Percentiles rank a stretch among this genome's conserved stretches.
These are phyloP conservation scores for Hygrophorus russula DNA, from an alignment of 768 basidiomycete species.

Conservation along the genomic window DNA sequence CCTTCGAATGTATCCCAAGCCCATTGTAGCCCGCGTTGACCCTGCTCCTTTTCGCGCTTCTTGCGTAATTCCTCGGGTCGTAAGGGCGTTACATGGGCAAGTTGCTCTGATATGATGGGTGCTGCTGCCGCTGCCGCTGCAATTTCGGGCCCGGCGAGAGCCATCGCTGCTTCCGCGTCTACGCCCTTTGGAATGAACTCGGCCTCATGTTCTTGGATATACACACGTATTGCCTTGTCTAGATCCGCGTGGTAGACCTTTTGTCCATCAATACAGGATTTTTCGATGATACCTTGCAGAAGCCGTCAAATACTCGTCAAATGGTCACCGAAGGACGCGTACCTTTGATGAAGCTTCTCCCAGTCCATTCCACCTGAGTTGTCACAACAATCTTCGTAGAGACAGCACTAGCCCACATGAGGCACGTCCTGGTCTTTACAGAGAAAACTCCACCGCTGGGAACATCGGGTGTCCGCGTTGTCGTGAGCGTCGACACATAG, in stretches of 20 bases:
- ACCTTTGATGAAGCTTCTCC: constrained; percentile 95
- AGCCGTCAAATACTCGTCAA: neutral
- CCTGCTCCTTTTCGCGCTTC: constrained; percentile 56
- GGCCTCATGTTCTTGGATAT: constrained; percentile 80
- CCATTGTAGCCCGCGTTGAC: constrained; percentile 72
- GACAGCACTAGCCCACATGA: constrained; percentile 84
- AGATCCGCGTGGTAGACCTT: constrained; percentile 77
- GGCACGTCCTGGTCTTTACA: constrained; percentile 89
- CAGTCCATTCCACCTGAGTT: constrained; percentile 92
- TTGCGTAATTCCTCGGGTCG: constrained; percentile 31
- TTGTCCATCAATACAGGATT: constrained; percentile 85
- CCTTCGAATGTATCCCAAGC: constrained; percentile 81
- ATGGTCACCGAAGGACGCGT: neutral
- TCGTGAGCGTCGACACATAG: constrained; percentile 74
- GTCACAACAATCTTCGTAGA: constrained; percentile 77
- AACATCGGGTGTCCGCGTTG: constrained; percentile 88
- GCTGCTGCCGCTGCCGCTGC: constrained; percentile 10
- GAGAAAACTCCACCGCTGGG: constrained; percentile 88
- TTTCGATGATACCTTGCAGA: constrained; percentile 79
- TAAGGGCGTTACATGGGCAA: constrained; percentile 4
- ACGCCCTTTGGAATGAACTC: constrained; percentile 86
- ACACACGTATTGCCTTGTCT: constrained; percentile 73
- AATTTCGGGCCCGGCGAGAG: constrained; percentile 18
- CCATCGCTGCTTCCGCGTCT: constrained; percentile 43
- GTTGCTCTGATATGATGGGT: constrained; percentile 3